Conservation (phyloP, 78 protist species). For the Guillardia theta region DNA sequence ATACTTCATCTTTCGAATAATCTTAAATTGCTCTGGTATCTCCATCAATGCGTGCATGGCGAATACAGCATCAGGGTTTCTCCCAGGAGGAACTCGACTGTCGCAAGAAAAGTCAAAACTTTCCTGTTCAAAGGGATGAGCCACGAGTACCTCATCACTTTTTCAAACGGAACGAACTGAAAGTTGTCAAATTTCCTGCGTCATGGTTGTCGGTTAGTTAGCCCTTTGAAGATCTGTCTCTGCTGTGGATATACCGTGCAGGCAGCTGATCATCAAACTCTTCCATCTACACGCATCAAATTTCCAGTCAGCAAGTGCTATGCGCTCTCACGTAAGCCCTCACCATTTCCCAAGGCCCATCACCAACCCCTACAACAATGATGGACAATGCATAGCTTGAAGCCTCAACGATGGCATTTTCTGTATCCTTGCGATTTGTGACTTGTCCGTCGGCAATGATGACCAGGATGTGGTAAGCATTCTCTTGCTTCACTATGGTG, state of each 20-base stretch:
- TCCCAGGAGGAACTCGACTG: too few relatives aligned
- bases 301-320: too few relatives aligned
- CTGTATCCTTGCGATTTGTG: slow-evolving; percentile 49
- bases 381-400: slow-evolving; percentile 65
- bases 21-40: background rate
- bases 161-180: background rate
- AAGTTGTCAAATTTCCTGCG: slow-evolving; percentile 18
- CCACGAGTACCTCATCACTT: background rate
- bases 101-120: too few relatives aligned
- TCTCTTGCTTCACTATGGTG: background rate
- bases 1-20: background rate
- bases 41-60: background rate
- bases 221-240: too few relatives aligned
- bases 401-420: slow-evolving; percentile 59
- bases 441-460: slow-evolving; percentile 60
- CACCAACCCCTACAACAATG: slow-evolving; percentile 70
- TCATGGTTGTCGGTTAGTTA: too few relatives aligned
- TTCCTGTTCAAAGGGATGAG: too few relatives aligned
- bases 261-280: slow-evolving; percentile 28
- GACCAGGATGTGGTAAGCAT: slow-evolving; percentile 49
- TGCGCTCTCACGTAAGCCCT: too few relatives aligned
- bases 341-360: background rate
- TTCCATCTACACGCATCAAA: too few relatives aligned
- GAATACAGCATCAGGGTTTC: background rate
- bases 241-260: background rate